Percentiles rank a stretch among this genome's conserved stretches.
phyloP scores from a whole-genome alignment of 352 stramenopile genomes.

The Plasmopara muralis region DNA sequence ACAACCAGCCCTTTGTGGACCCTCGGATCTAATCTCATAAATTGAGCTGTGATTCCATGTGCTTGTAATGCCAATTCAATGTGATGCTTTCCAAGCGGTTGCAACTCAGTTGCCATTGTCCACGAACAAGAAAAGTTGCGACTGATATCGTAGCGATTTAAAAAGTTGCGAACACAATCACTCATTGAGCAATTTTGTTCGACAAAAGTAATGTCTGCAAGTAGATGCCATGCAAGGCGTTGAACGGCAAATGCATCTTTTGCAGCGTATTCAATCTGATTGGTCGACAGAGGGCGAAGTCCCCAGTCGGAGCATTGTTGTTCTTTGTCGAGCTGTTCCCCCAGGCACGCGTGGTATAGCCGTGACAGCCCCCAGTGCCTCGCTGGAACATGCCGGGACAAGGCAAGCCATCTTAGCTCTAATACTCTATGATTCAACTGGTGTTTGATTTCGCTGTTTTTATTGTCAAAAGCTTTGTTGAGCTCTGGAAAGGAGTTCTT shows the following conservation, averaged over 20 bases:
- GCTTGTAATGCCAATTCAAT: slow-evolving; percentile 30
- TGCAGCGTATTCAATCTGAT: slow-evolving; percentile 48
- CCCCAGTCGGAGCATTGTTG: slow-evolving; percentile 64
- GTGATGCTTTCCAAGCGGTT: slow-evolving; percentile 27
- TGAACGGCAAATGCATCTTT: slow-evolving; percentile 48
- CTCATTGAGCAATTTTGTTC: slow-evolving; percentile 1
- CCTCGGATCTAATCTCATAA: slow-evolving; percentile 21
- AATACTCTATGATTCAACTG: slow-evolving; percentile 22
- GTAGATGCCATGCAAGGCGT: slow-evolving; percentile 34
- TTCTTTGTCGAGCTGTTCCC: slow-evolving; percentile 44
- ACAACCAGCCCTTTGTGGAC: slow-evolving; percentile 32
- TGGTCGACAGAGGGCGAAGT: slow-evolving; percentile 27
- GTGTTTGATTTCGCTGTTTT: neutral
- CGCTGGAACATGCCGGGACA: slow-evolving; percentile 39
- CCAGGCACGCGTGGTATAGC: slow-evolving; percentile 34
- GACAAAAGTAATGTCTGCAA: slow-evolving; percentile 32
- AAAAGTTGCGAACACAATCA: slow-evolving; percentile 6
- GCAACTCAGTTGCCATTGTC: slow-evolving; percentile 4
- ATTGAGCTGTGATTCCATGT: slow-evolving; percentile 18
- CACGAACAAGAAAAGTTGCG: slow-evolving; percentile 4
- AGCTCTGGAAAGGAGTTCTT: slow-evolving; percentile 44
- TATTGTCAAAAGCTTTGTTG: neutral
- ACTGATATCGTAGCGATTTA: slow-evolving; percentile 14
- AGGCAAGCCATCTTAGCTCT: slow-evolving; percentile 47
- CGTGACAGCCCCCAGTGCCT: slow-evolving; percentile 48